Base-by-base conservation (phyloP, 1,284 basidiomycete genomes). In the Ceratobasidium sp. region DNA sequence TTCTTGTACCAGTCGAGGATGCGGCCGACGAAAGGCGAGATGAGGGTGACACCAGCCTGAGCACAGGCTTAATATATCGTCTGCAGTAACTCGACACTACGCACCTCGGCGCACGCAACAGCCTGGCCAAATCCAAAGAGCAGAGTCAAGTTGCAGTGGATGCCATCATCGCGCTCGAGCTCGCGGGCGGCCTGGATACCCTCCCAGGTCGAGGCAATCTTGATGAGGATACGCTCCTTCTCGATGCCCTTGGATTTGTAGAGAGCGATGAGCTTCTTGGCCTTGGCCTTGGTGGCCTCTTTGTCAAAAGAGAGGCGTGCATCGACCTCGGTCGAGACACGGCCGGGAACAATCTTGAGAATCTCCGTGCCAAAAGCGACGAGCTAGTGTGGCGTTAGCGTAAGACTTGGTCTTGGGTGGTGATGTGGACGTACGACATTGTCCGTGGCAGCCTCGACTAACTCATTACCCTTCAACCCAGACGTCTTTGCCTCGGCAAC, bases 131-230 rank as follows among this genome's bases (percentile, higher is more conserved):
- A 99, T 82, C 98, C 97, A 87, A 99, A 99, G 81, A 99, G 92
- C 80, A 99, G 93, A 71, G 98, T 99, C 81, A 99, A 90, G 90
- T 99, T 99, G 90, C 96, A 98, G 90, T 98, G 97, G 86, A 99
- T 99, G 82, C 90, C 91, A 74, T 95, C 91, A 84, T 98, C 93
- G 81, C 90, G 86, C 89, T 99, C 97, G 82, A 99, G 93, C 86
- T 97, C 94, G 81, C 96, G 92, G 66, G 97, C 97, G 23, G 68
- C 97, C 87, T 99, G 97, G 88, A 99, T 99, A 87, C 97, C 98
- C 87, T 99, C 97, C 95, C 96, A 99, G 71, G 97, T 98, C 54
- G 97, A 98, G 44, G 97, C 97, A 83, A 99, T 98, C 90, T 99
- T 99, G 92, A 99, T 98, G 83, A 99, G 89, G 80, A 98, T 88